phyloP scores from a whole-genome alignment of 257 asterid species.

The Rhazya stricta region DNA sequence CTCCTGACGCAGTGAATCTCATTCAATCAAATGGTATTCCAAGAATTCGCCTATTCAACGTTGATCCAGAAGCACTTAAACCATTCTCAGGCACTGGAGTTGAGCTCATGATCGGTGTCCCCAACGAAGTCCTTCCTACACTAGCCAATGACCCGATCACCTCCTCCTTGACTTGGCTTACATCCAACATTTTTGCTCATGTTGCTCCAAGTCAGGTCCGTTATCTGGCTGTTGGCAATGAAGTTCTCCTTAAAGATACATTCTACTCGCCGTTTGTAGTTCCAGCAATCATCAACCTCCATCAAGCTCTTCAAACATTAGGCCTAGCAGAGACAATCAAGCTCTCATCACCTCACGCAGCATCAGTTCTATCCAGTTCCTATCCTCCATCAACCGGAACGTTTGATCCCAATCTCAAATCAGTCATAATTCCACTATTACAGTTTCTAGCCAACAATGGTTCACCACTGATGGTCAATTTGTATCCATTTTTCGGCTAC shows the following conservation, averaged over 20 bases:
- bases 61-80: conserved; percentile 37
- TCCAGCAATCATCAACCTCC: conserved; percentile 48
- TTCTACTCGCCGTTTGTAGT: conserved; percentile 42
- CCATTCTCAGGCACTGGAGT: conserved; percentile 53
- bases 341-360: conserved; percentile 57
- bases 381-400: conserved; percentile 57
- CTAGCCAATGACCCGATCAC: conserved; percentile 41
- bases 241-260: conserved; percentile 45
- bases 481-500: conserved; percentile 61
- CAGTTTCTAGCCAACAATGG: conserved; percentile 36
- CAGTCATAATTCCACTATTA: conserved; percentile 37
- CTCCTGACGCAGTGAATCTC: conserved; percentile 39
- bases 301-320: conserved; percentile 44
- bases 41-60: conserved; percentile 51
- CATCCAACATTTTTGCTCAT: conserved; percentile 41
- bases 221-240: conserved; percentile 60
- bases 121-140: conserved; percentile 61
- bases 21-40: conserved; percentile 46
- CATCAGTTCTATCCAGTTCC: conserved; percentile 41
- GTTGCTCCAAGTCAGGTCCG: conserved; percentile 43
- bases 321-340: conserved; percentile 37
- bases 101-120: conserved; percentile 60
- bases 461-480: conserved; percentile 58
- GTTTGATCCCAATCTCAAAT: conserved; percentile 30
- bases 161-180: conserved; percentile 49